Base-by-base conservation (phyloP, 2,329 filamentous ascomycete species). In the Paraphoma chrysanthemicola region DNA sequence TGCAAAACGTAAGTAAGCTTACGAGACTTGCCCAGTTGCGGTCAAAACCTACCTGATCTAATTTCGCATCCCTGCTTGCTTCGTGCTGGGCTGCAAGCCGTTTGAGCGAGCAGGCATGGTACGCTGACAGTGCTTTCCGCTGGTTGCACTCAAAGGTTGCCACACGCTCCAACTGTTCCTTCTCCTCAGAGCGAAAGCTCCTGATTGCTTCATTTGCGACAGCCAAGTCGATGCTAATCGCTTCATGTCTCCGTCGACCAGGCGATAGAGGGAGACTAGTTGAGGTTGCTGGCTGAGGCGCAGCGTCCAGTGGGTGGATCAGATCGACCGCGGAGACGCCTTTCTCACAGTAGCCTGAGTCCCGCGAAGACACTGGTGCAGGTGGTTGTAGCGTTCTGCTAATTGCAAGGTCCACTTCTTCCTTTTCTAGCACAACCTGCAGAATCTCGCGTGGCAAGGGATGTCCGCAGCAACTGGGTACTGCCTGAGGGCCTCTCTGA, bases 401-500 rank as follows among this genome's bases (percentile, higher is more conserved):
- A 2, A 58, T 17, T 23, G 79, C 63, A 11, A 69, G 64, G 36
- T 69, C 69, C 49, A 75, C 71, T 57, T 80, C 77, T 63, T 76
- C 71, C 44, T 73, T 67, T 7, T 72, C 76, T 66, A 77, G 65
- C 7, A 78, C 73, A 36, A 67, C 66, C 48, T 78, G 74, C 9
- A 81, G 66, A n/a, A 79, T 60, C 3, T 61, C 59, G 16, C 72
- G 76, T n/a, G 79, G 77, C 16, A 81, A 67, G 2, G 75, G 73
- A 12, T 66, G 71, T 12, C 75, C 75, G 58, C 79, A 81, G 57
- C 79, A 81, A 51, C 66, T 74, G 0, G 79, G 79, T 9, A 73
- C 63, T 8, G 62, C 49, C 11, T 66, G 64, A 44, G 69, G 63
- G 47, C 72, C 74, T n/a, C 54, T 65, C 16, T 67, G 59, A 33